These are phyloP conservation scores for Dissophora globulifera DNA, from an alignment of 192 early-diverging fungal genomes.

Conservation along the genomic window DNA sequence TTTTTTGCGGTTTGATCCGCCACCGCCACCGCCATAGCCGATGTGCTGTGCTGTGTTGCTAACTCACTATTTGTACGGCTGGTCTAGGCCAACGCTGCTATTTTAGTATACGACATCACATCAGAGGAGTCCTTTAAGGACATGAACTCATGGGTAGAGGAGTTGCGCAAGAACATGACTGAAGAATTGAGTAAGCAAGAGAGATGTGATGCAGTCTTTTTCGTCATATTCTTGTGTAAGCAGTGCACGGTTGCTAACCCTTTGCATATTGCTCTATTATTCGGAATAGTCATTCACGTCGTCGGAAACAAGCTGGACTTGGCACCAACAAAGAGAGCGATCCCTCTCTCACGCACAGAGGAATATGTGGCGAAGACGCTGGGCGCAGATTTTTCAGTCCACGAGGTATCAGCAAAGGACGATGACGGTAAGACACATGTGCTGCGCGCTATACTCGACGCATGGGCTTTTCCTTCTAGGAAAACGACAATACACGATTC, in stretches of 20 bases:
- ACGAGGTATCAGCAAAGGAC: slow-evolving; percentile 79
- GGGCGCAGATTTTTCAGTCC: slow-evolving; percentile 69
- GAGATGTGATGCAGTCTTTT: not conserved
- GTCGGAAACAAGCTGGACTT: slow-evolving; percentile 81
- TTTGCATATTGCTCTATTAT: too few relatives aligned
- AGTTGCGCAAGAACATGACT: slow-evolving; percentile 67
- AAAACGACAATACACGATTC: not conserved
- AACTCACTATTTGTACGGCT: not conserved
- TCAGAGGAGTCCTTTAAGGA: slow-evolving; percentile 76
- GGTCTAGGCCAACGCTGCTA: slow-evolving; percentile 68
- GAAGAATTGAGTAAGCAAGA: slow-evolving; percentile 65
- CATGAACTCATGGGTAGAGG: slow-evolving; percentile 74
- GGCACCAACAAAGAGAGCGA: slow-evolving; percentile 65
- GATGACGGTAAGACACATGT: slow-evolving; percentile 64
- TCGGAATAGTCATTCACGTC: slow-evolving; percentile 71
- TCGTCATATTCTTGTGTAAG: not conserved
- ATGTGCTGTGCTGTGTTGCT: too few relatives aligned
- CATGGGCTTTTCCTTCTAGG: too few relatives aligned
- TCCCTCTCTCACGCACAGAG: slow-evolving; percentile 66
- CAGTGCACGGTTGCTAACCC: too few relatives aligned
- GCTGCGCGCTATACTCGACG: too few relatives aligned
- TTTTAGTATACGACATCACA: slow-evolving; percentile 80
- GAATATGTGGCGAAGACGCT: slow-evolving; percentile 69
- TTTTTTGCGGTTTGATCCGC: slow-evolving; percentile 7
- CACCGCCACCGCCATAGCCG: too few relatives aligned